Percentiles rank a stretch among this genome's conserved stretches.
Evolutionary conservation across 73 alveolate genomes (phyloP).

Genomic region (Paraurostyla sp.): DNA sequence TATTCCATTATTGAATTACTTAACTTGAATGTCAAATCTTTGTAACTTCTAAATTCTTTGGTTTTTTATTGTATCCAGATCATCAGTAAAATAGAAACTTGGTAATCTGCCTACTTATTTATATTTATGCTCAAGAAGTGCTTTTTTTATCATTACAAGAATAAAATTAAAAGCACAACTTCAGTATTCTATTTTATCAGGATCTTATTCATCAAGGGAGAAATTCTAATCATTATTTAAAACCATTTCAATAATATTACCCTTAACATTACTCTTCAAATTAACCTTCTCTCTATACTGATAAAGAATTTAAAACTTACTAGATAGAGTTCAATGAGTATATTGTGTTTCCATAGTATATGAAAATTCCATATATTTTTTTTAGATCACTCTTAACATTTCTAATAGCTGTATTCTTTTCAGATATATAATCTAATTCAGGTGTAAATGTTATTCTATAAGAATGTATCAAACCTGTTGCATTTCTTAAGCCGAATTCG

Average conservation of each 20-base stretch:
- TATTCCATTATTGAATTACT: background rate
- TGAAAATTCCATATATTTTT: background rate
- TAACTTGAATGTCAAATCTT: background rate
- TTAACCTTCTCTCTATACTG: no score
- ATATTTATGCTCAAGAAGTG: background rate
- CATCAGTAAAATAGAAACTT: background rate
- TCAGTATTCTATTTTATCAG: background rate
- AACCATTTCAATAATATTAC: background rate
- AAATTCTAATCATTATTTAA: background rate
- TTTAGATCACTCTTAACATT: background rate
- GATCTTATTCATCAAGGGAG: background rate
- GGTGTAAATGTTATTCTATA: background rate
- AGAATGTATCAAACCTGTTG: background rate
- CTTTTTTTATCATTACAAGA: background rate
- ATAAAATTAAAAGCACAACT: background rate
- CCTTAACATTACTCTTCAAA: background rate
- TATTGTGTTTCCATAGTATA: background rate
- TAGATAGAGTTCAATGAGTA: no score
- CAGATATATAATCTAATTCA: background rate
- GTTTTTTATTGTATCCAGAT: background rate
- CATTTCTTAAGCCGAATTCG: background rate
- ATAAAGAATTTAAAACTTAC: no score
- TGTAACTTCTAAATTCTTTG: background rate
- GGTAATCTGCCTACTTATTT: slow-evolving; percentile 32
- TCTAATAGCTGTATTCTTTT: background rate